Conservation (phyloP, 352 stramenopile species). For the Elongisporangium anandrum region DNA sequence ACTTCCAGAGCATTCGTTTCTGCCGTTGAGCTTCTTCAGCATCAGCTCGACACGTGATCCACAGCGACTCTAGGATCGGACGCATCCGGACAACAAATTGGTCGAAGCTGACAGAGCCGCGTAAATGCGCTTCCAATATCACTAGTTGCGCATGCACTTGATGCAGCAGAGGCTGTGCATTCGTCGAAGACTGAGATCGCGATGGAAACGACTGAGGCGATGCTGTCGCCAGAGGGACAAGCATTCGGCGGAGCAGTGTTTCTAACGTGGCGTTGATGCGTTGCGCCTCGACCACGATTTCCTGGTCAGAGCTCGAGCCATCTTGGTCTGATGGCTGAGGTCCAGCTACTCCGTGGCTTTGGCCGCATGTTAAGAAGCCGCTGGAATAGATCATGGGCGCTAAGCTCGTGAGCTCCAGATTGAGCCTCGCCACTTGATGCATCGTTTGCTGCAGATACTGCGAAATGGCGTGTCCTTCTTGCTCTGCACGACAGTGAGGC, state of each 20-base stretch:
- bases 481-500: slow-evolving; percentile 1
- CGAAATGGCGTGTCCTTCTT: slow-evolving; percentile 7
- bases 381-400: slow-evolving; percentile 10
- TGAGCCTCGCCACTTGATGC: slow-evolving; percentile 9
- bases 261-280: slow-evolving; percentile 12
- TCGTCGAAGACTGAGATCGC: neutral
- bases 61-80: slow-evolving; percentile 15
- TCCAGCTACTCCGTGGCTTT: neutral
- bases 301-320: neutral
- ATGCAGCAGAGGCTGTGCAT: slow-evolving; percentile 2
- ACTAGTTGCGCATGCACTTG: slow-evolving; percentile 7
- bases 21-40: slow-evolving; percentile 18
- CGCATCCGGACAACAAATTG: slow-evolving; percentile 3
- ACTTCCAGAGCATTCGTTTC: slow-evolving; percentile 30
- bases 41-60: slow-evolving; percentile 12
- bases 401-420: slow-evolving; percentile 7
- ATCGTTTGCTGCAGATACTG: slow-evolving; percentile 11
- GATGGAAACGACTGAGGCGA: neutral
- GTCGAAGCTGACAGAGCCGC: slow-evolving; percentile 1
- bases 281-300: slow-evolving; percentile 10
- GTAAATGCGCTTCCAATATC: slow-evolving; percentile 8
- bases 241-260: slow-evolving; percentile 3
- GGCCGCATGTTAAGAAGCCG: neutral
- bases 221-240: neutral
- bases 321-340: neutral